A percentile compares a stretch with the other conserved stretches of the same genome.
These are phyloP conservation scores for Alternaria sp. DNA, from an alignment of 2,329 filamentous ascomycete species.

Conservation along the genomic window DNA sequence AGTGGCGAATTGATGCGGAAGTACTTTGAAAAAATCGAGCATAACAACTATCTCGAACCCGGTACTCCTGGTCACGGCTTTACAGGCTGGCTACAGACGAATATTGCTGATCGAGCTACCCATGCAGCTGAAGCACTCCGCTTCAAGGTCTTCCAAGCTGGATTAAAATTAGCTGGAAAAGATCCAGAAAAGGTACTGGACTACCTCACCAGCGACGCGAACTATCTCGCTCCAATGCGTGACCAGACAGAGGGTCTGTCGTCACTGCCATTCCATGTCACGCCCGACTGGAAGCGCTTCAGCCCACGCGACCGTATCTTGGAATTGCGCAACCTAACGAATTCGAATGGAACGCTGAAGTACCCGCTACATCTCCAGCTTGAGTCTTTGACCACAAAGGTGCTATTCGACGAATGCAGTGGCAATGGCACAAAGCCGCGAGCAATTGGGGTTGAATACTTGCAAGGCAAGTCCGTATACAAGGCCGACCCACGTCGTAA, in stretches of 20 bases:
- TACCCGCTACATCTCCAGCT: slow-evolving; percentile 36
- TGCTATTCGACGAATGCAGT: slow-evolving; percentile 43
- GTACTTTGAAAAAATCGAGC: slow-evolving; percentile 25
- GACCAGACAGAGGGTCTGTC: slow-evolving; percentile 44
- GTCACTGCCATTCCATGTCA: slow-evolving; percentile 44
- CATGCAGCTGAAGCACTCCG: slow-evolving; percentile 7
- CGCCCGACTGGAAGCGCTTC: slow-evolving; percentile 21
- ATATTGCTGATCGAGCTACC: slow-evolving; percentile 14
- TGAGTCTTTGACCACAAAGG: slow-evolving; percentile 49
- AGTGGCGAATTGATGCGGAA: slow-evolving; percentile 22
- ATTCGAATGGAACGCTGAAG: slow-evolving; percentile 11
- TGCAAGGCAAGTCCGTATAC: slow-evolving; percentile 51
- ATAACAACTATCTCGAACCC: slow-evolving; percentile 23
- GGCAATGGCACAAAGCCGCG: slow-evolving; percentile 30
- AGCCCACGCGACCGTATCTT: slow-evolving; percentile 22
- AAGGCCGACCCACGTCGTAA: slow-evolving; percentile 49
- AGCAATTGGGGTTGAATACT: slow-evolving; percentile 53
- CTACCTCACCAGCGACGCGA: slow-evolving; percentile 21
- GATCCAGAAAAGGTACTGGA: slow-evolving; percentile 21
- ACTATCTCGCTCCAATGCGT: slow-evolving; percentile 19
- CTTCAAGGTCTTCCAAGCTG: slow-evolving; percentile 18
- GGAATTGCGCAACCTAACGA: slow-evolving; percentile 10
- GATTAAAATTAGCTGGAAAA: slow-evolving; percentile 19
- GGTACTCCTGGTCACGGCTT: slow-evolving; percentile 27
- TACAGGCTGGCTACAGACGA: slow-evolving; percentile 26